phyloP scores from a whole-genome alignment of 192 early-diverging fungal genomes.

The Ramicandelaber brevisporus region DNA sequence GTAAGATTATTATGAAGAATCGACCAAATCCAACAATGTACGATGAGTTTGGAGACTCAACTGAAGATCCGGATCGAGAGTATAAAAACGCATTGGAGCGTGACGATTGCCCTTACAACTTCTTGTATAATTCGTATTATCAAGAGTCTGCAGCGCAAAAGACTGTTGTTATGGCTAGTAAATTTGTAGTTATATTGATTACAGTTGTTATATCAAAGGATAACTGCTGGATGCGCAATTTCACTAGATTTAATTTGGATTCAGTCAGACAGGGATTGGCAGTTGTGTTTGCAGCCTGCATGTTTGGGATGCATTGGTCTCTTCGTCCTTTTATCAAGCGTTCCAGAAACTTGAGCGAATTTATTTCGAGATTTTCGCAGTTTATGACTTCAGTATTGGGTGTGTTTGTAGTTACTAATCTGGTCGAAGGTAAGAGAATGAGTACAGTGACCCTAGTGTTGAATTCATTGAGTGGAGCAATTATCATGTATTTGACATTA shows the following conservation, averaged over 20 bases:
- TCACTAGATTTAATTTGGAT: conserved; percentile 18
- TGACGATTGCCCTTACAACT: conserved; percentile 27
- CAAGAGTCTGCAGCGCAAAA: conserved; percentile 20
- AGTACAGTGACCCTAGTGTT: conserved; percentile 17
- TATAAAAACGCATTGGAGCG: conserved; percentile 19
- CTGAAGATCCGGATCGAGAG: conserved; percentile 9
- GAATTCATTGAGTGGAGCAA: conserved; percentile 8
- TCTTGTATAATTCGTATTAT: conserved; percentile 24
- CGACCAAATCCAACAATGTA: conserved; percentile 16
- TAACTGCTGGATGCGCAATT: conserved; percentile 25
- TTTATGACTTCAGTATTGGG: conserved; percentile 18
- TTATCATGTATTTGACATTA: conserved; percentile 17
- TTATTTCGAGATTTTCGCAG: conserved; percentile 15
- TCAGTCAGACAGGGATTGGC: conserved; percentile 16
- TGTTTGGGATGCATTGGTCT: conserved; percentile 25
- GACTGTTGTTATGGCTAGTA: conserved; percentile 25
- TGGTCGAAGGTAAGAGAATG: conserved; percentile 14
- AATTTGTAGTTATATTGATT: conserved; percentile 18
- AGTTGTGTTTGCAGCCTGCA: conserved; percentile 17
- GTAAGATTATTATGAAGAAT: conserved; percentile 6
- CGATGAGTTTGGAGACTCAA: no score
- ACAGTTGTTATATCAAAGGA: conserved; percentile 25
- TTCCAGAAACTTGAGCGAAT: conserved; percentile 22
- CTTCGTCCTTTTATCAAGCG: conserved; percentile 28
- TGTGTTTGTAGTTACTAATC: conserved; percentile 20